These are phyloP conservation scores for Neonectria punicea DNA, from an alignment of 2,329 filamentous ascomycete species.

Conservation along the genomic window DNA sequence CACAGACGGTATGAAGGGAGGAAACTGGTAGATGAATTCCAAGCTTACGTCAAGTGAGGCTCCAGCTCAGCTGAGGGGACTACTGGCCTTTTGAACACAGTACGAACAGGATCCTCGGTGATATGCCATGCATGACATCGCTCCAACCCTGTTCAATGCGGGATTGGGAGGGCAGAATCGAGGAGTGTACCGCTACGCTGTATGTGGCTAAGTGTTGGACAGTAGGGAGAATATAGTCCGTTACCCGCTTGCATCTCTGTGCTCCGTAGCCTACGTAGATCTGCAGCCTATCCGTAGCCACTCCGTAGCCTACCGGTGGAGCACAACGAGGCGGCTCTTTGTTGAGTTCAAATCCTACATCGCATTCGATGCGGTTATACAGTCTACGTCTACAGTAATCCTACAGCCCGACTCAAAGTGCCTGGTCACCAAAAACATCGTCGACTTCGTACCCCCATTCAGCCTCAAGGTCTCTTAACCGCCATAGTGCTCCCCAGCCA, in stretches of 20 bases:
- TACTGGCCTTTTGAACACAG: neutral
- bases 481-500: slow-evolving; percentile 61
- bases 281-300: neutral
- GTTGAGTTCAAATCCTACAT: neutral
- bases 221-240: neutral
- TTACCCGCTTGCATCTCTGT: neutral
- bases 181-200: neutral
- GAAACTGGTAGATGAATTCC: neutral
- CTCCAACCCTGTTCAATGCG: neutral
- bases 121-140: neutral
- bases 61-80: neutral
- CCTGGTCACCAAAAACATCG: neutral
- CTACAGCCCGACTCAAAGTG: neutral
- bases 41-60: neutral
- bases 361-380: neutral
- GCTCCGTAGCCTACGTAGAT: neutral
- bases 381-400: neutral
- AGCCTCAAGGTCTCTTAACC: slow-evolving; percentile 58
- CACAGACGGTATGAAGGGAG: neutral
- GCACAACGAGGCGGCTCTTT: neutral
- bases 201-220: neutral
- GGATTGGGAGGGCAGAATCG: neutral
- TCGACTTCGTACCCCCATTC: slow-evolving; percentile 47
- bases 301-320: neutral
- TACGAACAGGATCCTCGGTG: neutral